Evolutionary conservation across 306 rosid species (phyloP), one percentile per base, ranked within the genome.

Genomic region (Prunus armeniaca): DNA sequence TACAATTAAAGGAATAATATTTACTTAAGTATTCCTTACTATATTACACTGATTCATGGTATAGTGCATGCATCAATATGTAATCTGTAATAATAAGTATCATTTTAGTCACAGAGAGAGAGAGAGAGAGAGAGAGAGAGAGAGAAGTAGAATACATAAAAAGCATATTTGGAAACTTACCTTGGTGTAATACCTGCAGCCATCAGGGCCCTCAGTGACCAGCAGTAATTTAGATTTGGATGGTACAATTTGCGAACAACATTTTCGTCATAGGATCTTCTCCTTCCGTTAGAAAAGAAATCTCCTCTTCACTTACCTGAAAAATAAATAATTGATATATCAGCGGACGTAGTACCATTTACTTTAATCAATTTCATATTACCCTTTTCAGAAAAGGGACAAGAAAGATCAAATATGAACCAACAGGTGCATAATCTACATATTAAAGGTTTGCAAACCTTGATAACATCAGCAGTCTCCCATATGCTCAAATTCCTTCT

Each of bases 401-500:
- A 25, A 67, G 65, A 83, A 71, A 57, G 67, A 24, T 64, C 20
- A 38, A 50, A 30, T 45, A 78, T 69, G 77, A 76, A 65, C 57
- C 58, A 38, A 72, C 54, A 72, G 72, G 52, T 46, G 77, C 55
- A 66, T 74, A 65, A 57, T 65, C 32, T 77, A 57, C 76, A 75
- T 54, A 14, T 22, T 69, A 38, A 34, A 51, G 70, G 54, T 34
- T 52, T 67, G 70, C 32, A 25, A 67, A 94, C 98, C 97, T 95
- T 92, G 60, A 95, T 90, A 82, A 95, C 86, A 88, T 95, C 98
- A 28, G 97, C 98, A 51, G 72, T 80, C 18, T 92, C 91, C 98
- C 97, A 95, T 81, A 95, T 92, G 76, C 96, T 90, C 17, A 95
- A 85, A 95, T 92, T 67, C 98, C 97, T 89, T 95, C 97, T 83